Percentiles rank a stretch among this genome's conserved stretches.
Conservation (phyloP, 352 stramenopile species). For the Phytophthora foliorum region DNA sequence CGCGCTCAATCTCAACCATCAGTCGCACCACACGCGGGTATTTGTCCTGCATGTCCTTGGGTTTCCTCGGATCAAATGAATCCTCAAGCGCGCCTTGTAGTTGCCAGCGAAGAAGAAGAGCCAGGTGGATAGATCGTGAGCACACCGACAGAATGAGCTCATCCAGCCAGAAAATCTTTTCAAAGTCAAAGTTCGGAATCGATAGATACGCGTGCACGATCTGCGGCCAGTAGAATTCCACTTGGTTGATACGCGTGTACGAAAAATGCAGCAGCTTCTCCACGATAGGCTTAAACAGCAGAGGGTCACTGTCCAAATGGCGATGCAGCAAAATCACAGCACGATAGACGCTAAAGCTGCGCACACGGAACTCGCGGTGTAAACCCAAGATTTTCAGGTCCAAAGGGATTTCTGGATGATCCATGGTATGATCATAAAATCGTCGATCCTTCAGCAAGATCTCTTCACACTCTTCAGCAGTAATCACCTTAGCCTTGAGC, state of each 20-base stretch:
- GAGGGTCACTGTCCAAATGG: constrained; percentile 85
- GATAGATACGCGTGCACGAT: constrained; percentile 91
- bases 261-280: constrained; percentile 88
- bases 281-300: constrained; percentile 90
- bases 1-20: constrained; percentile 89
- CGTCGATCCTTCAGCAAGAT: constrained; percentile 85
- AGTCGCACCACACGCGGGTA: constrained; percentile 85
- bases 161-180: constrained; percentile 92
- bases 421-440: constrained; percentile 86
- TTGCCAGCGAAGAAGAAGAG: constrained; percentile 87
- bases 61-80: constrained; percentile 79
- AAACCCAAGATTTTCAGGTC: constrained; percentile 88
- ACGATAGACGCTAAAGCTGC: constrained; percentile 84
- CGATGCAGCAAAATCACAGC: constrained; percentile 89
- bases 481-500: constrained; percentile 86
- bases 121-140: constrained; percentile 87
- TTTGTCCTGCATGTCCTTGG: constrained; percentile 89
- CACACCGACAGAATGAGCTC: constrained; percentile 91
- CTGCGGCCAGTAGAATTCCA: constrained; percentile 94
- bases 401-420: constrained; percentile 87
- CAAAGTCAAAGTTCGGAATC: constrained; percentile 91
- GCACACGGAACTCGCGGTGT: constrained; percentile 88
- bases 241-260: constrained; percentile 91
- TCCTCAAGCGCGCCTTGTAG: constrained; percentile 90
- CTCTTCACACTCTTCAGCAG: constrained; percentile 88